A percentile compares a stretch with the other conserved stretches of the same genome.
phyloP scores from a whole-genome alignment of 176 grass and related monocot genomes.

The Cocos nucifera region DNA sequence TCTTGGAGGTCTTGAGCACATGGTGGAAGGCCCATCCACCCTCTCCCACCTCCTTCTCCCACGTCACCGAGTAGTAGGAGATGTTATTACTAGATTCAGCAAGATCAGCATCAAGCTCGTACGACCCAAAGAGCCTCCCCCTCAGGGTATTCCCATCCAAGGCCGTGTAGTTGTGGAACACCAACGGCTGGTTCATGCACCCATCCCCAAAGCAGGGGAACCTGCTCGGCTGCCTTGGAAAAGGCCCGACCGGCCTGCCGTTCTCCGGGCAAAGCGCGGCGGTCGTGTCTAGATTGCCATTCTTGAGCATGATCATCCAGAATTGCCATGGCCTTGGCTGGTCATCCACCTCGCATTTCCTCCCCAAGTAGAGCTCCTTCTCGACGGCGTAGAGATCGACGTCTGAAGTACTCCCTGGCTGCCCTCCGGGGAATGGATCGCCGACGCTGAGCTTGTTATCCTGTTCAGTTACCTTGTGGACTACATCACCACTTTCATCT shows the following conservation, averaged over 20 bases:
- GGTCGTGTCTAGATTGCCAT: conserved; percentile 76
- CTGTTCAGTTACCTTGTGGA: conserved; percentile 47
- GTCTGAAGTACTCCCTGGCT: conserved; percentile 13
- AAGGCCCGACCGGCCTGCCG: conserved; percentile 48
- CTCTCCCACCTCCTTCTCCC: conserved; percentile 58
- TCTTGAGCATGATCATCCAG: conserved; percentile 99
- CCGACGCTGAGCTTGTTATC: conserved; percentile 57
- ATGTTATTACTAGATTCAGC: not conserved
- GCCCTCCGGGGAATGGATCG: conserved; percentile 24
- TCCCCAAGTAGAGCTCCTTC: conserved; percentile 79
- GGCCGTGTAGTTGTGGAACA: conserved; percentile 66
- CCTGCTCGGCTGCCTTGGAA: conserved; percentile 34
- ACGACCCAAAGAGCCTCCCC: conserved; percentile 55
- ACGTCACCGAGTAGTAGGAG: conserved; percentile 62
- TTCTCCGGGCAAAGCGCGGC: conserved; percentile 60
- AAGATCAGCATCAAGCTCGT: conserved; percentile 48
- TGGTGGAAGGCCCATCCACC: conserved; percentile 75
- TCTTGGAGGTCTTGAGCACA: conserved; percentile 46
- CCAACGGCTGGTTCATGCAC: conserved; percentile 92
- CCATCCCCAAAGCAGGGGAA: conserved; percentile 75
- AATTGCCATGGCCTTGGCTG: conserved; percentile 58
- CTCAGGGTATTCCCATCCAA: conserved; percentile 33
- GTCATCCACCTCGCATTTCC: conserved; percentile 51
- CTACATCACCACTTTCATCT: conserved; percentile 22
- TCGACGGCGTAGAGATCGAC: conserved; percentile 49